Evolutionary conservation across 2,329 filamentous ascomycete genomes (phyloP), one percentile per base, ranked within the genome.

Genomic region (Paracamarosporium sp.): DNA sequence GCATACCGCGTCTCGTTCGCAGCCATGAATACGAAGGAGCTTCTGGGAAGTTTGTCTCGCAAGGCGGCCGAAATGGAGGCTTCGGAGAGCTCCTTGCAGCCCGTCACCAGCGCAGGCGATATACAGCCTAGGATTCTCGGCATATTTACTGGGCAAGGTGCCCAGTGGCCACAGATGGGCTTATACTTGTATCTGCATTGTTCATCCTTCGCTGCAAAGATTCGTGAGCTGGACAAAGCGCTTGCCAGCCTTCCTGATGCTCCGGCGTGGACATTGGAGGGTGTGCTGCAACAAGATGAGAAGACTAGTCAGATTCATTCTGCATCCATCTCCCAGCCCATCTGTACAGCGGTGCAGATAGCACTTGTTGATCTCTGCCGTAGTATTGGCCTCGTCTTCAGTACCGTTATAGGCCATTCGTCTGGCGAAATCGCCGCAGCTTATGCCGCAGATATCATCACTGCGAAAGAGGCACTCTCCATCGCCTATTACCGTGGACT

Each of bases 81-180:
- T 5, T 5, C 5, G 33, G 33, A 36, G 15, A n/a, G n/a, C n/a
- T n/a, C n/a, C n/a, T n/a, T n/a, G n/a, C n/a, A n/a, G n/a, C n/a
- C n/a, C n/a, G 11, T 36, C 6, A 30, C 30, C n/a, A 28, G 25
- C 4, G 27, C 30, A 25, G n/a, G n/a, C n/a, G n/a, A n/a, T n/a
- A 48, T 43, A 25, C 22, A 24, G 38, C 11, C n/a, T n/a, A 64
- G 67, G 12, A 36, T 60, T 11, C 33, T 53, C 9, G 61, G 62
- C 36, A 48, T 66, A 12, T 68, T 65, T 51, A 68, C 62, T n/a
- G 65, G 65, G 2, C 65, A 68, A 47, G 65, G 65, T 8, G 65
- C 63, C 0, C 60, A 64, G 30, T 68, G 62, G 62, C 4, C 47
- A 22, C 17, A 13, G 1, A 64, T 64, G 62, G 62, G 54, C 11